A percentile compares a stretch with the other conserved stretches of the same genome.
These are phyloP conservation scores for Penicillium paradoxum DNA, from an alignment of 495 filamentous ascomycete genomes.

Conservation along the genomic window DNA sequence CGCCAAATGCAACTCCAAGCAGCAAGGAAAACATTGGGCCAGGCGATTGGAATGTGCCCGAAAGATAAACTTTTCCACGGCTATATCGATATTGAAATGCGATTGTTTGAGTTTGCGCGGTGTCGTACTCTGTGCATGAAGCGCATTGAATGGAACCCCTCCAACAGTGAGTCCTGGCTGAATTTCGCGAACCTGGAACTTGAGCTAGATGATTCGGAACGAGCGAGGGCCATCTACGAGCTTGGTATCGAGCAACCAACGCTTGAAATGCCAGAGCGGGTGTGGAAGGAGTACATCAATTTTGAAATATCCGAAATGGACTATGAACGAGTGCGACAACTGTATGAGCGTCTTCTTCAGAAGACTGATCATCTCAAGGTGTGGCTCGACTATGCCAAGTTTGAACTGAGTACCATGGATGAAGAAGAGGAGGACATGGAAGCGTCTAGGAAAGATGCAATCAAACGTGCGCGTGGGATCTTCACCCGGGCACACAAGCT, in stretches of 20 bases:
- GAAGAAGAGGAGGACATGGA: slow-evolving; percentile 61
- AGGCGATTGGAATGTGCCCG: slow-evolving; percentile 88
- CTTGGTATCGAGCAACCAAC: slow-evolving; percentile 75
- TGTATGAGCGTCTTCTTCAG: slow-evolving; percentile 87
- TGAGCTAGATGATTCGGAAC: slow-evolving; percentile 80
- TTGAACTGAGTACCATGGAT: slow-evolving; percentile 79
- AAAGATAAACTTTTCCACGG: slow-evolving; percentile 93
- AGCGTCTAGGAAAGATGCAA: slow-evolving; percentile 76
- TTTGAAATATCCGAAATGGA: slow-evolving; percentile 94
- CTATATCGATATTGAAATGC: slow-evolving; percentile 86
- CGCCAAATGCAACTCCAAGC: slow-evolving; percentile 74
- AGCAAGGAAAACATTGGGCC: slow-evolving; percentile 82
- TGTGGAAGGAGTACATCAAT: slow-evolving; percentile 98
- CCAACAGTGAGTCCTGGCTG: slow-evolving; percentile 91
- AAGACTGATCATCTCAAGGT: slow-evolving; percentile 98
- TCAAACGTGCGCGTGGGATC: slow-evolving; percentile 70
- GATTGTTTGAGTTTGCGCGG: slow-evolving; percentile 85
- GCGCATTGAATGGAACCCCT: slow-evolving; percentile 81
- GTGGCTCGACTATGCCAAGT: slow-evolving; percentile 95
- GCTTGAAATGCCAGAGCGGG: slow-evolving; percentile 94
- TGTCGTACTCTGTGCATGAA: slow-evolving; percentile 92
- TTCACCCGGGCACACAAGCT: slow-evolving; percentile 84
- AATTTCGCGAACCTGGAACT: slow-evolving; percentile 89
- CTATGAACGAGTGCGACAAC: slow-evolving; percentile 69
- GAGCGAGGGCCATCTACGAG: slow-evolving; percentile 88